Evolutionary conservation across 2,329 filamentous ascomycete genomes (phyloP).

Genomic region (Malbranchea cinnamomea): DNA sequence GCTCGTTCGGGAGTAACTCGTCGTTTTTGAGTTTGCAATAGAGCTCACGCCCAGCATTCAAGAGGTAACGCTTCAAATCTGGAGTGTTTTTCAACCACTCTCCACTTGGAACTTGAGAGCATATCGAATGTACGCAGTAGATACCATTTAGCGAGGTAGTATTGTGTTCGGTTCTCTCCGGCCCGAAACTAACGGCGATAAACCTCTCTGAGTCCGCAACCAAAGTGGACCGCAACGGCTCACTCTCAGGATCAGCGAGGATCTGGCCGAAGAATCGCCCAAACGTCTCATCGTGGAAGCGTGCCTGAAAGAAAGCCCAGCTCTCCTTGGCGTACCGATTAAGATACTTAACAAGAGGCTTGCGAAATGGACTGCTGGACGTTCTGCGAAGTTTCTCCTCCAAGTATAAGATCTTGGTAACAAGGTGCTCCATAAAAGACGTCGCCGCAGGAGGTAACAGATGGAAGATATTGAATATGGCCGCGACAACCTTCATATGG

Average conservation of each 20-base stretch:
- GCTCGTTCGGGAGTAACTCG: slow-evolving; percentile 53
- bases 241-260: slow-evolving; percentile 59
- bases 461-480: slow-evolving; percentile 94
- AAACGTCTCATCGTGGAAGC: slow-evolving; percentile 70
- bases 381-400: slow-evolving; percentile 76
- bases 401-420: slow-evolving; percentile 78
- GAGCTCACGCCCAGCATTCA: slow-evolving; percentile 59
- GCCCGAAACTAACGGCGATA: slow-evolving; percentile 48
- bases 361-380: slow-evolving; percentile 78
- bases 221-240: slow-evolving; percentile 57
- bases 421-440: slow-evolving; percentile 76
- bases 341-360: slow-evolving; percentile 80
- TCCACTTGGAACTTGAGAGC: slow-evolving; percentile 46
- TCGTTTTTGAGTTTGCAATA: slow-evolving; percentile 59
- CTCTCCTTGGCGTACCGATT: slow-evolving; percentile 85
- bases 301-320: slow-evolving; percentile 64
- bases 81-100: slow-evolving; percentile 49
- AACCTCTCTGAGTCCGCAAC: slow-evolving; percentile 59
- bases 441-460: slow-evolving; percentile 82
- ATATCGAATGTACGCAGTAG: slow-evolving; percentile 68
- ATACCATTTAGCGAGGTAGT: slow-evolving; percentile 76
- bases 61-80: slow-evolving; percentile 42
- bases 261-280: slow-evolving; percentile 86
- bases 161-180: slow-evolving; percentile 52
- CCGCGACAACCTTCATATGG: slow-evolving; percentile 86